Evolutionary conservation across 768 basidiomycete species (phyloP).

Genomic region (Pulveroboletus sp.): DNA sequence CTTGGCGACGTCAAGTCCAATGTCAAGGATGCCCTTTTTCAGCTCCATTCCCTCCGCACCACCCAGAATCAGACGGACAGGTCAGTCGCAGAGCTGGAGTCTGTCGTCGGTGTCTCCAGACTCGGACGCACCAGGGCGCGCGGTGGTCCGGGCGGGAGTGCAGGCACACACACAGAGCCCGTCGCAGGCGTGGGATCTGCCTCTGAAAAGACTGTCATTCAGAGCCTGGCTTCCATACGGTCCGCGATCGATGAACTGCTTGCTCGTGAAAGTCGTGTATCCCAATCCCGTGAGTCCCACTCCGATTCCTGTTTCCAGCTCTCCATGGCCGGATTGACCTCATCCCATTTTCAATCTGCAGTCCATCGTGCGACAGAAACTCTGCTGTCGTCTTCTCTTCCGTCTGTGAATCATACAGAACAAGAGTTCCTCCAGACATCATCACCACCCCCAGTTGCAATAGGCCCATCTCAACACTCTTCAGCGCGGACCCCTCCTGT

Average conservation of each 20-base stretch:
- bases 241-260: conserved; percentile 20
- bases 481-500: too few relatives aligned
- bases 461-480: not conserved
- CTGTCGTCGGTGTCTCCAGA: conserved; percentile 8
- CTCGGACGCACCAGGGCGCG: not conserved
- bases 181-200: too few relatives aligned
- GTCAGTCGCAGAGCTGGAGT: conserved; percentile 12
- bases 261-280: conserved; percentile 1
- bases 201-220: conserved; percentile 3
- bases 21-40: conserved; percentile 13
- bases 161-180: not conserved
- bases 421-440: not conserved
- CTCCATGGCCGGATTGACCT: not conserved
- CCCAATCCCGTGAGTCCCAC: conserved; percentile 9
- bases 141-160: not conserved
- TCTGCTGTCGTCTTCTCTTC: not conserved
- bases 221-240: conserved; percentile 19
- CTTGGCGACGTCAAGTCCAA: conserved; percentile 9
- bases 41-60: conserved; percentile 15
- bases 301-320: not conserved
- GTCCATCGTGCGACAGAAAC: not conserved
- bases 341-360: not conserved
- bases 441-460: not conserved
- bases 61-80: conserved; percentile 11
- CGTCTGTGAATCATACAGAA: not conserved